Base-by-base conservation (phyloP, 2,329 filamentous ascomycete species). In the Fusarium solani-melongenae region DNA sequence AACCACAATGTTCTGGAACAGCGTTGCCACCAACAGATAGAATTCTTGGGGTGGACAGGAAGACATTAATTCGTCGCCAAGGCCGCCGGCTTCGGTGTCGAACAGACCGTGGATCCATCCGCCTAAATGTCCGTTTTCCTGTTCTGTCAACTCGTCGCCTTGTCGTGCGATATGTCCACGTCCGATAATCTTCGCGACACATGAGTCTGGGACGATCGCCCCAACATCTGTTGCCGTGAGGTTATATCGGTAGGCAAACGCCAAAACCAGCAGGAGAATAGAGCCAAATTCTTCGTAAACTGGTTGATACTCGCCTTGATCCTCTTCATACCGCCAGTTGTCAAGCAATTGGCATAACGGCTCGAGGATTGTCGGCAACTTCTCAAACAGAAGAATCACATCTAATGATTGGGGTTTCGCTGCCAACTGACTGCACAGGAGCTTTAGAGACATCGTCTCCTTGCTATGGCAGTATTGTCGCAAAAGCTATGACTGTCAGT, bases 251-350 rank as follows among this genome's bases (percentile, higher is more conserved):
- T 94, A 89, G n/a, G 92, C 88, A 72, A 95, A 92, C 0, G 92
- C 92, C 60, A 95, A 82, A 0, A 95, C 87, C 3, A 96, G 85
- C 2, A 96, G 86, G 9, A 96, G 83, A 17, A 95, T 91, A 0
- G 92, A 91, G 1, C 93, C 93, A 74, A 96, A 96, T 76, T 97
- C 94, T 77, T 96, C 94, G 76, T 96, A 96, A 1, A 95, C 91
- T 0, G 93, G 93, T 79, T 96, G 94, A 76, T 94, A 94, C 79
- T 96, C 94, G 62, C 90, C 91, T 82, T 95, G 93, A 74, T 96
- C 93, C 70, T 95, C 93, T 41, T 96, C 94, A 76, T 95, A 94
- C 12, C 88, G 86, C 94, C 94, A 96, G 70, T 90, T 90, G 75
- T 96, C 93, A 14, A 97, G 85, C 12, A 96, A 85, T 24, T 91